Percentiles rank a stretch among this genome's conserved stretches.
Conservation (phyloP, 179 eudicot species). For the Spergularia azorica region DNA sequence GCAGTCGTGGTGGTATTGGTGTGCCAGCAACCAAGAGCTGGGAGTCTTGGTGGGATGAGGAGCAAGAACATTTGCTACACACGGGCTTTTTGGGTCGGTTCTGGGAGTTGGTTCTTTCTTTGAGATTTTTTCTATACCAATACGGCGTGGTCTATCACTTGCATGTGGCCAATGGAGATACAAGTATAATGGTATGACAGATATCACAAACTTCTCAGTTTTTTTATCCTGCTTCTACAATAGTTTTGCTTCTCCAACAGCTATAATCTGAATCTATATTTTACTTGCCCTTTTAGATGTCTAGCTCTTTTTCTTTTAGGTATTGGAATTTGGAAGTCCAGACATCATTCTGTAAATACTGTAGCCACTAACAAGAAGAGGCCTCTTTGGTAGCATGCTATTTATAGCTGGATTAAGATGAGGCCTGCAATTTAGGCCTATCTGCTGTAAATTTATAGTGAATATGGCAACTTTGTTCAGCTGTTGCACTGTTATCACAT, state of each 20-base stretch:
- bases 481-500: not conserved
- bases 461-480: not conserved
- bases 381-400: not conserved
- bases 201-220: not conserved
- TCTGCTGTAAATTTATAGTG: not conserved
- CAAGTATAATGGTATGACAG: constrained; percentile 57
- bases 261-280: not conserved
- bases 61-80: constrained; percentile 81
- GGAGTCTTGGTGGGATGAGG: constrained; percentile 99
- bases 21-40: constrained; percentile 91
- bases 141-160: constrained; percentile 91
- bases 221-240: constrained; percentile 12
- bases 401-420: constrained; percentile 3
- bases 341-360: not conserved
- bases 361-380: not conserved
- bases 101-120: constrained; percentile 67
- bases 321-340: no score
- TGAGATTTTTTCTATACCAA: constrained; percentile 83
- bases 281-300: not conserved
- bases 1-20: constrained; percentile 84
- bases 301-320: not conserved
- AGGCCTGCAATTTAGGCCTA: not conserved
- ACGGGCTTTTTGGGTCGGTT: constrained; percentile 68
- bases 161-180: constrained; percentile 68
- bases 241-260: not conserved